Evolutionary conservation across 2,329 filamentous ascomycete species (phyloP).

Genomic region (Exophiala sideris): DNA sequence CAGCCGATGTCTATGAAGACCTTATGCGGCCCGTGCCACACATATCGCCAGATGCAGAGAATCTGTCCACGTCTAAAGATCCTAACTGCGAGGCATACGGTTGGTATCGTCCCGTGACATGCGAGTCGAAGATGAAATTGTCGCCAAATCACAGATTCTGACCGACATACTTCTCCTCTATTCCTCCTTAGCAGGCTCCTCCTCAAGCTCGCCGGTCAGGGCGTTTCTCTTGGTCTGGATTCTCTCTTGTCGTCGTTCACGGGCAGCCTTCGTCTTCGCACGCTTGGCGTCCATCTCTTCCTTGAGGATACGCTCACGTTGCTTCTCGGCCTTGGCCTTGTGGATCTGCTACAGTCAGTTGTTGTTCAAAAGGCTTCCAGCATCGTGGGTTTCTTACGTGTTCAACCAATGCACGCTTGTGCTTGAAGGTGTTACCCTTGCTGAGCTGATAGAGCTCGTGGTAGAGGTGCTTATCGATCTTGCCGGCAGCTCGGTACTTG

Average conservation of each 20-base stretch:
- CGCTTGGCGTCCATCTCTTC: conserved; percentile 99
- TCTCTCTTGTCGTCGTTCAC: conserved; percentile 96
- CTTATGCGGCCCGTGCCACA: conserved; percentile 1
- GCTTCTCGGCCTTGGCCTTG: conserved; percentile 99
- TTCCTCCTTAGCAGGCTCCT: conserved; percentile 34
- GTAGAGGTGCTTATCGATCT: conserved; percentile 99
- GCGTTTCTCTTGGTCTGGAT: conserved; percentile 85
- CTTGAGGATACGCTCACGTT: conserved; percentile 91
- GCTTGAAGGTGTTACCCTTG: conserved; percentile 99
- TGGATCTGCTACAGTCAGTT: conserved; percentile 68
- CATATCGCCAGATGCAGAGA: background rate
- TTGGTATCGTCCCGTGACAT: conserved; percentile 2
- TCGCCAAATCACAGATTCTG: background rate
- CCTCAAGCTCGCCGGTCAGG: conserved; percentile 67
- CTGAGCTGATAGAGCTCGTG: conserved; percentile 99
- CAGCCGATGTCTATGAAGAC: conserved; percentile 9
- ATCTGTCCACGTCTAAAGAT: conserved; percentile 1
- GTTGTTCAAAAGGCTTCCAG: conserved; percentile 27
- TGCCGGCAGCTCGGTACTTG: conserved; percentile 99
- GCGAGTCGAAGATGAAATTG: conserved; percentile 3
- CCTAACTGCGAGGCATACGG: background rate
- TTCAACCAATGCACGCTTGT: conserved; percentile 99
- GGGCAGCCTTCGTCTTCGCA: conserved; percentile 99
- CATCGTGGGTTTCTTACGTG: conserved; percentile 70
- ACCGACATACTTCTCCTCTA: conserved; percentile 1